A percentile compares a stretch with the other conserved stretches of the same genome.
phyloP scores from a whole-genome alignment of 2,329 filamentous ascomycete species.

The Aspergillus sp. region DNA sequence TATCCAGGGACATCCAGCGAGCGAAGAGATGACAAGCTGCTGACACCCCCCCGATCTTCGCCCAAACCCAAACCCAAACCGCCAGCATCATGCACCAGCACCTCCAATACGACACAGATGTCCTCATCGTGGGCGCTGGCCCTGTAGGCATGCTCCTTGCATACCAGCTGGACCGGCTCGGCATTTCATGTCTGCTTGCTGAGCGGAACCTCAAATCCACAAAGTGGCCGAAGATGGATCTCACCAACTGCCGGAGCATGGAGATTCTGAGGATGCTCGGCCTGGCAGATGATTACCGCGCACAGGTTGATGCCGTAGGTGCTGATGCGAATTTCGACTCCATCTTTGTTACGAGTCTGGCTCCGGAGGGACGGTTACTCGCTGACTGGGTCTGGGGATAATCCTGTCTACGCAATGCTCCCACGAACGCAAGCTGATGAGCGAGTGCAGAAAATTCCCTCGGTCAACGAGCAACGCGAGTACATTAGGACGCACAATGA shows the following conservation, averaged over 20 bases:
- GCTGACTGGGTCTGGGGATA: background rate
- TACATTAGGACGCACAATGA: conserved; percentile 37
- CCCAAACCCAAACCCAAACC: too few species aligned
- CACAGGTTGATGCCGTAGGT: conserved; percentile 18
- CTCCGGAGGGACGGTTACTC: background rate
- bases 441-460: too few species aligned
- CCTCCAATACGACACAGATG: background rate
- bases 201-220: conserved; percentile 35
- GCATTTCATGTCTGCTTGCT: conserved; percentile 27
- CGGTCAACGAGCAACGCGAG: conserved; percentile 12
- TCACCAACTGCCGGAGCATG: conserved; percentile 42
- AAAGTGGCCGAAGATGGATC: conserved; percentile 47
- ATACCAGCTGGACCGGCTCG: conserved; percentile 24
- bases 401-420: too few species aligned
- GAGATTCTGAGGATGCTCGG: conserved; percentile 39
- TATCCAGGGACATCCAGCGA: too few species aligned
- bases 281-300: conserved; percentile 33
- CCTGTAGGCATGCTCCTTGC: conserved; percentile 33
- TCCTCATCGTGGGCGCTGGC: conserved; percentile 33
- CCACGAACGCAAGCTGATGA: too few species aligned
- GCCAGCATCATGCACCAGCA: too few species aligned
- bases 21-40: too few species aligned
- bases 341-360: conserved; percentile 10
- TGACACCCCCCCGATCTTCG: too few species aligned
- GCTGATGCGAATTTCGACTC: conserved; percentile 16